phyloP scores from a whole-genome alignment of 179 eudicot species.

The Camellia oleifera region DNA sequence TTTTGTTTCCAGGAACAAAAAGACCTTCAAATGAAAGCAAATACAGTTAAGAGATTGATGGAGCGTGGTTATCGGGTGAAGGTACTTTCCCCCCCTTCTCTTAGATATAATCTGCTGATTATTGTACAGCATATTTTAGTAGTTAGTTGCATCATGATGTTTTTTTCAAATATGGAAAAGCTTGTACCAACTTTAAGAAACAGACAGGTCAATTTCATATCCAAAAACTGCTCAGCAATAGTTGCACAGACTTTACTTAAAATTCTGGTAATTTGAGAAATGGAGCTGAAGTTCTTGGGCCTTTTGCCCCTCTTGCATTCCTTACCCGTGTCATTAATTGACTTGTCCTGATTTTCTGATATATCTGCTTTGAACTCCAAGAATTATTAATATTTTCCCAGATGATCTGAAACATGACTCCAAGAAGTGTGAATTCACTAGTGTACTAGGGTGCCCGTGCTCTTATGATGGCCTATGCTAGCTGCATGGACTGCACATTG shows the following conservation, averaged over 20 bases:
- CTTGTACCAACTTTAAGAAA: not conserved
- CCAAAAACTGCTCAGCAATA: no score
- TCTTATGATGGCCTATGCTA: not conserved
- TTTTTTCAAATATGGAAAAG: not conserved
- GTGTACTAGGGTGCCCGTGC: not conserved
- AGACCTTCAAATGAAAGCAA: slow-evolving; percentile 79
- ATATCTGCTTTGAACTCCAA: not conserved
- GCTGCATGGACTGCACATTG: not conserved
- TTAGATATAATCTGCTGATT: not conserved
- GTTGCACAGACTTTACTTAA: not conserved
- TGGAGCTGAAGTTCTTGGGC: not conserved
- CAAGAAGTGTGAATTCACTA: not conserved
- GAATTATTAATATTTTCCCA: not conserved
- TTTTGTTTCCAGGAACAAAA: slow-evolving; percentile 53
- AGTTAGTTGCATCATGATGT: not conserved
- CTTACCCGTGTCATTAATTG: not conserved
- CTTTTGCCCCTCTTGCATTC: not conserved
- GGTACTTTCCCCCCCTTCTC: slow-evolving; percentile 34
- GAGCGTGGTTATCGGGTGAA: slow-evolving; percentile 85
- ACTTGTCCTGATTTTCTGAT: not conserved
- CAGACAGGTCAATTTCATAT: not conserved
- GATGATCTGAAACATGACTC: slow-evolving; percentile 5
- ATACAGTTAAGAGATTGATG: slow-evolving; percentile 54
- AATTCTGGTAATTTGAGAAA: not conserved
- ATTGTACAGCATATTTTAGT: not conserved